These are phyloP conservation scores for Annulohypoxylon stygium DNA, from an alignment of 495 filamentous ascomycete genomes.

Conservation along the genomic window DNA sequence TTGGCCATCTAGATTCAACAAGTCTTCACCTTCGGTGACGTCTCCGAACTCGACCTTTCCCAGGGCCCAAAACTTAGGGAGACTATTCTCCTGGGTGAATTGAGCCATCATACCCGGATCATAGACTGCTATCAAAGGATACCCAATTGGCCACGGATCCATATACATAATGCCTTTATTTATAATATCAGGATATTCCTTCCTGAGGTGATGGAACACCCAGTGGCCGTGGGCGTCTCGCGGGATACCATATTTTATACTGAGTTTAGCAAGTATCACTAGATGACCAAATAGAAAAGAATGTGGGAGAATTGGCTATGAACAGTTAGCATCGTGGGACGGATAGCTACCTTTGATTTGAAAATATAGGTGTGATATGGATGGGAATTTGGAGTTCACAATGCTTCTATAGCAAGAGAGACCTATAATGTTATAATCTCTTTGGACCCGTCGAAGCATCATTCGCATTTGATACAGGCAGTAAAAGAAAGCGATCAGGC, in stretches of 20 bases:
- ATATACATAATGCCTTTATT: slow-evolving; percentile 54
- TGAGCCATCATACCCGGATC: slow-evolving; percentile 55
- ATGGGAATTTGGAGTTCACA: not conserved
- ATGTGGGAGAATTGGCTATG: slow-evolving; percentile 56
- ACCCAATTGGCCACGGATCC: slow-evolving; percentile 61
- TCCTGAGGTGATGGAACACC: slow-evolving; percentile 35
- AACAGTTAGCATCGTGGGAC: slow-evolving; percentile 15
- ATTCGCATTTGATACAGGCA: slow-evolving; percentile 47
- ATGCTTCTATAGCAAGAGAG: not conserved
- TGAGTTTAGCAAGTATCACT: slow-evolving; percentile 42
- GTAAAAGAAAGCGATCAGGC: slow-evolving; percentile 44
- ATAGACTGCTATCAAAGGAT: slow-evolving; percentile 53
- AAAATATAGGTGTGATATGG: not conserved
- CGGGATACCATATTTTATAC: slow-evolving; percentile 40
- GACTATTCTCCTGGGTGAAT: slow-evolving; percentile 49
- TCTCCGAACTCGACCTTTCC: slow-evolving; percentile 50
- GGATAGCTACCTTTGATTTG: not conserved
- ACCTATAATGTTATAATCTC: slow-evolving; percentile 49
- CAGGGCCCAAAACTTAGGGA: slow-evolving; percentile 52
- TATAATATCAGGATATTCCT: slow-evolving; percentile 47
- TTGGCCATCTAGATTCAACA: slow-evolving; percentile 54
- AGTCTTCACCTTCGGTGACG: slow-evolving; percentile 52
- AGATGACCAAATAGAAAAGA: slow-evolving; percentile 58
- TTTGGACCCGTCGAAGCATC: slow-evolving; percentile 45
- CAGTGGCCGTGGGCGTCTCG: slow-evolving; percentile 42